These are phyloP conservation scores for Kodamaea hsintzibuensis DNA, from an alignment of 805 yeast genomes.

Conservation along the genomic window DNA sequence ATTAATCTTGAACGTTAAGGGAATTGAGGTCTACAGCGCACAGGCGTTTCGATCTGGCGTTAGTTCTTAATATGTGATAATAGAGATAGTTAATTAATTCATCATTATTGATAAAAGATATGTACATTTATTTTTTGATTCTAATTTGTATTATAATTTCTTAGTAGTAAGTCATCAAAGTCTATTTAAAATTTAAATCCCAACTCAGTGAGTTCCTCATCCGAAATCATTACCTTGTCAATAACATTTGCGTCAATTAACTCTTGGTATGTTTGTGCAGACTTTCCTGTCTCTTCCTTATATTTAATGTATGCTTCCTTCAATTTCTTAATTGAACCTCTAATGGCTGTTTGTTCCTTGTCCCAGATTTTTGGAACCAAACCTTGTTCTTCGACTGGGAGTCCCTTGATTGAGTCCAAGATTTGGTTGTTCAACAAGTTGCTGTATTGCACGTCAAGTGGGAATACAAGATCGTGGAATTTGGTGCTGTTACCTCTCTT, in stretches of 20 bases:
- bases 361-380: slow-evolving; percentile 56
- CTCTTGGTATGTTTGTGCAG: slow-evolving; percentile 40
- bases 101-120: no score
- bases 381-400: slow-evolving; percentile 27
- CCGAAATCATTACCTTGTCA: slow-evolving; percentile 17
- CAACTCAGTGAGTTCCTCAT: slow-evolving; percentile 15
- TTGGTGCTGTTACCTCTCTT: slow-evolving; percentile 22
- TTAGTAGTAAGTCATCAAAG: neutral
- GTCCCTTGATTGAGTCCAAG: slow-evolving; percentile 11
- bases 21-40: neutral
- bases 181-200: slow-evolving; percentile 16
- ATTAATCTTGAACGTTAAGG: slow-evolving; percentile 73
- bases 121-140: neutral
- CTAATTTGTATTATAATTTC: neutral
- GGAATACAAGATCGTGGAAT: slow-evolving; percentile 47
- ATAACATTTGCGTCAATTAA: slow-evolving; percentile 29
- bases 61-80: neutral
- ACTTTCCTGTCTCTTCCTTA: slow-evolving; percentile 36
- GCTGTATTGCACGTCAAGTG: slow-evolving; percentile 62
- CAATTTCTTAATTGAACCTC: slow-evolving; percentile 44
- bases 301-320: slow-evolving; percentile 48
- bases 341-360: slow-evolving; percentile 41
- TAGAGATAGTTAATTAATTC: neutral
- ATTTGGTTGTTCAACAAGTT: slow-evolving; percentile 35
- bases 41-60: neutral